Conservation (phyloP, 2,329 filamentous ascomycete genomes). For the Trichoderma lentiforme region DNA sequence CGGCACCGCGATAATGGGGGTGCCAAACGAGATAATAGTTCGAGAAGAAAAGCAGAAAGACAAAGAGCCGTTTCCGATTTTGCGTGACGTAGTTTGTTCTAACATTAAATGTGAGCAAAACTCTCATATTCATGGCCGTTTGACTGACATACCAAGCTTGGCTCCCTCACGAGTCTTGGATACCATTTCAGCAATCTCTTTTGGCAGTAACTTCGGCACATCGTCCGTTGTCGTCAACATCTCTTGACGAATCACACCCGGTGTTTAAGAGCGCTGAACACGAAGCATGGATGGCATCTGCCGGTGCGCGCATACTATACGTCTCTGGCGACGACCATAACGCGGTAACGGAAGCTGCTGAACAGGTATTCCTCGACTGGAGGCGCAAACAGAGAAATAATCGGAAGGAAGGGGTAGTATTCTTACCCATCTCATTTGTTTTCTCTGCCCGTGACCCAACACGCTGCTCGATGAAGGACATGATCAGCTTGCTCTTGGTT, state of each 20-base stretch:
- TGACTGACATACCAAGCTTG: background rate
- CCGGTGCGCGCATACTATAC: background rate
- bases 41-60: background rate
- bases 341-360: background rate
- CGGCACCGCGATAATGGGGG: background rate
- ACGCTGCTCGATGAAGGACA: background rate
- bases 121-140: background rate
- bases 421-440: background rate
- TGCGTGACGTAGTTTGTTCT: background rate
- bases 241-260: background rate
- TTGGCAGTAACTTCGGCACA: background rate
- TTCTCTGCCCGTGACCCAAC: background rate
- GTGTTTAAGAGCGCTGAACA: background rate
- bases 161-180: background rate
- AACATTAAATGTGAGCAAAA: background rate
- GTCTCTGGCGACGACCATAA: background rate
- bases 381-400: background rate
- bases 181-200: background rate
- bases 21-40: background rate
- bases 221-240: background rate
- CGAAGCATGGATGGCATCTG: background rate
- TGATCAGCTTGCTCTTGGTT: background rate
- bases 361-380: background rate
- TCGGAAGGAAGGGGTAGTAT: background rate
- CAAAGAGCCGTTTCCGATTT: background rate